These are phyloP conservation scores for Zygnema cylindricum DNA, from an alignment of 139 green algal species.

Conservation along the genomic window DNA sequence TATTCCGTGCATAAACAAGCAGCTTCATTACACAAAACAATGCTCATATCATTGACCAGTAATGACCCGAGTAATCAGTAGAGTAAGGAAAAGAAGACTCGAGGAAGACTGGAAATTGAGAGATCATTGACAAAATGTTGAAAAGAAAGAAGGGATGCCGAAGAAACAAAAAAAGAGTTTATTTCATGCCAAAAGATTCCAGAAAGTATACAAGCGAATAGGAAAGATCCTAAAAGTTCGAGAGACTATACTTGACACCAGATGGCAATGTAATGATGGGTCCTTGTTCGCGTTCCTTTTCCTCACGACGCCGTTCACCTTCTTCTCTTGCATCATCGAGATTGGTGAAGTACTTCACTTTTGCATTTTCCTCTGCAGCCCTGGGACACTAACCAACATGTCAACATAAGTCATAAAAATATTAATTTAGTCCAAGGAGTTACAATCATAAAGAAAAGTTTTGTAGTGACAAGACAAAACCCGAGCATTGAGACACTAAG, in stretches of 20 bases:
- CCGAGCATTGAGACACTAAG: neutral
- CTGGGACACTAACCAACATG: neutral
- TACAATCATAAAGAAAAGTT: neutral
- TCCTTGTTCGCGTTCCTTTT: slow-evolving; percentile 47
- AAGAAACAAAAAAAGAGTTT: too few species aligned
- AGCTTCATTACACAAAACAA: too few species aligned
- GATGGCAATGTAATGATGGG: slow-evolving; percentile 54
- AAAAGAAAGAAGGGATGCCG: too few species aligned
- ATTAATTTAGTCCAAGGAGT: neutral
- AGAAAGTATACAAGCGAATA: too few species aligned
- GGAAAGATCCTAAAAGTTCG: too few species aligned
- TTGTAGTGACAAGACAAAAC: neutral
- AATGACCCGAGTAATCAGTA: neutral
- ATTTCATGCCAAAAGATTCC: too few species aligned
- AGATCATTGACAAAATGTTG: neutral
- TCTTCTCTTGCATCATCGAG: slow-evolving; percentile 48
- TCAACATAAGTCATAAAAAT: neutral
- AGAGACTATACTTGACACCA: slow-evolving; percentile 47
- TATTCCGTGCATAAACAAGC: too few species aligned
- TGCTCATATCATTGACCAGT: too few species aligned
- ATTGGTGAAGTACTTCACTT: slow-evolving; percentile 27
- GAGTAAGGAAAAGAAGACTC: neutral
- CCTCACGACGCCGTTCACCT: slow-evolving; percentile 37
- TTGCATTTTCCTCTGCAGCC: neutral
- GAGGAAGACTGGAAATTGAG: neutral